phyloP scores from a whole-genome alignment of 208 protist species.

The Plasmodiophora brassicae region DNA sequence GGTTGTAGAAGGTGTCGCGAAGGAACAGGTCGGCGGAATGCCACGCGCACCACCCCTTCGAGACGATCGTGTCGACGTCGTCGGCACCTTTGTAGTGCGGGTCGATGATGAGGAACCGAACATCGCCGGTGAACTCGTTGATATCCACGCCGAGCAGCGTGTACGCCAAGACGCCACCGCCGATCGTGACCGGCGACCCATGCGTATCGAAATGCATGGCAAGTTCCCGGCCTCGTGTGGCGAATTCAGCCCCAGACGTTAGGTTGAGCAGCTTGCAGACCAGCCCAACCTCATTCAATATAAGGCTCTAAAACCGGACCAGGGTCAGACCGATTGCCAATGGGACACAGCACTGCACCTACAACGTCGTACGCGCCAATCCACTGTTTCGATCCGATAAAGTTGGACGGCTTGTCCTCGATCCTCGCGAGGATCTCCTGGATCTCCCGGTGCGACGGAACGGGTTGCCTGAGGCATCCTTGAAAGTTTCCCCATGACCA shows the following conservation, averaged over 20 bases:
- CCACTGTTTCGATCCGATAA: constrained; percentile 35
- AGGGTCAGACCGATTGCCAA: too few relatives aligned
- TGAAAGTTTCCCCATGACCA: constrained; percentile 31
- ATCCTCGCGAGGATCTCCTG: constrained; percentile 23
- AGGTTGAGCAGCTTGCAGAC: not conserved
- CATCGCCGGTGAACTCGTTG: not conserved
- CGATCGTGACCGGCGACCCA: constrained; percentile 50
- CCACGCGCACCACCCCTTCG: constrained; percentile 43
- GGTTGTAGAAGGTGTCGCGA: constrained; percentile 43
- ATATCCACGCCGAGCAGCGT: constrained; percentile 38
- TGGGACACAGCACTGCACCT: too few relatives aligned
- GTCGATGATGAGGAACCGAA: constrained; percentile 46
- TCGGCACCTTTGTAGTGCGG: constrained; percentile 48
- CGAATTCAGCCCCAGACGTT: constrained; percentile 28
- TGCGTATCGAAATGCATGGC: constrained; percentile 34
- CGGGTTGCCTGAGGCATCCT: not conserved
- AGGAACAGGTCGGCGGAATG: constrained; percentile 32
- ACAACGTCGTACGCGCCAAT: constrained; percentile 40
- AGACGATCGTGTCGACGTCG: not conserved
- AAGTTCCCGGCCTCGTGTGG: not conserved
- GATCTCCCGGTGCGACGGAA: constrained; percentile 9
- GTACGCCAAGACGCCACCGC: constrained; percentile 48
- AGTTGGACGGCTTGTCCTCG: constrained; percentile 5
- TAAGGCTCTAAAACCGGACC: not conserved
- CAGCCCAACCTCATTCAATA: not conserved